Evolutionary conservation across 108 stramenopile genomes (phyloP).

Genomic region (Nitzschia inconspicua): DNA sequence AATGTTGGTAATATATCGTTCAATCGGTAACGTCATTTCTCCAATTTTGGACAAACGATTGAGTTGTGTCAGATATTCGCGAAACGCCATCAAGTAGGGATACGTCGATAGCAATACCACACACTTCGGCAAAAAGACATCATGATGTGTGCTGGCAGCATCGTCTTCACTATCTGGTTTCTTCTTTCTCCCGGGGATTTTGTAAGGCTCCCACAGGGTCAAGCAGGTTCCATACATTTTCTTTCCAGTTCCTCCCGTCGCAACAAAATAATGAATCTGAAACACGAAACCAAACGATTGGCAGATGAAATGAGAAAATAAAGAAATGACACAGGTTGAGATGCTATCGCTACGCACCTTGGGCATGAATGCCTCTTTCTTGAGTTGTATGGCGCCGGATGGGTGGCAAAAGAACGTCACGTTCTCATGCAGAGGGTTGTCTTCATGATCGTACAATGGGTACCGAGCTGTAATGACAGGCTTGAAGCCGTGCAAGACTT

Average conservation of each 20-base stretch:
- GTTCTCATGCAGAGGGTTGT: constrained; percentile 70
- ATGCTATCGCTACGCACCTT: constrained; percentile 40
- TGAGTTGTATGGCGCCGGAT: constrained; percentile 56
- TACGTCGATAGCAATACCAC: constrained; percentile 87
- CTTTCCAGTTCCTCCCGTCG: constrained; percentile 67
- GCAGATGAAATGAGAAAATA: not conserved
- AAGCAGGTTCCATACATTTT: constrained; percentile 81
- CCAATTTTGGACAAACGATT: constrained; percentile 80
- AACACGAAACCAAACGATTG: not conserved
- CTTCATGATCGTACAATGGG: constrained; percentile 63
- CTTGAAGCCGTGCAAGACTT: constrained; percentile 49
- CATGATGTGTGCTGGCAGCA: constrained; percentile 14
- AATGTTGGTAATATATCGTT: constrained; percentile 93
- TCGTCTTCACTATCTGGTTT: constrained; percentile 8
- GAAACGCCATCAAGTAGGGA: constrained; percentile 87
- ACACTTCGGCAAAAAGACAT: constrained; percentile 83
- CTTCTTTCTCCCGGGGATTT: constrained; percentile 28
- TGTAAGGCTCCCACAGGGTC: constrained; percentile 67
- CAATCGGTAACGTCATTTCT: constrained; percentile 85
- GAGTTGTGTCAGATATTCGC: constrained; percentile 84
- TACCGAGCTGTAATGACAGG: constrained; percentile 72
- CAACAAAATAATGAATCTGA: constrained; percentile 76
- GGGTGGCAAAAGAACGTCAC: constrained; percentile 75
- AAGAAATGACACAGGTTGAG: not conserved
- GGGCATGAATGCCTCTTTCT: constrained; percentile 49